Conservation (phyloP, 768 basidiomycete genomes). For the Tylopilus balloui region DNA sequence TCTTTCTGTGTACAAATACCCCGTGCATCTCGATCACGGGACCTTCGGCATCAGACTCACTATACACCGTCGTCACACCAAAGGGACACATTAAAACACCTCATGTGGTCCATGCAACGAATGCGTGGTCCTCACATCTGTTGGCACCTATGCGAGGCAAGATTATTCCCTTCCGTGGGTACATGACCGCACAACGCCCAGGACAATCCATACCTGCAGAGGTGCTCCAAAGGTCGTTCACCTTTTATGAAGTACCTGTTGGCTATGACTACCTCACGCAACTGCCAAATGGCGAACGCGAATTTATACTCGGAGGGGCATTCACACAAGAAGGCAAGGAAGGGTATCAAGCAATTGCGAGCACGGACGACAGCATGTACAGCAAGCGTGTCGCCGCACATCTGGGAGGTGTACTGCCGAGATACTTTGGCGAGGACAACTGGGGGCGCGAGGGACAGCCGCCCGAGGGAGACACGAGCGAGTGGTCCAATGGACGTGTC, state of each 20-base stretch:
- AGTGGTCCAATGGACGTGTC: conserved; percentile 43
- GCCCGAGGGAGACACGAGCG: conserved; percentile 5
- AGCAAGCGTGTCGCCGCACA: conserved; percentile 32
- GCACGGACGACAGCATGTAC: conserved; percentile 36
- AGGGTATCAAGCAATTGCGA: conserved; percentile 34
- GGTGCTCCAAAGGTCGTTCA: conserved; percentile 47
- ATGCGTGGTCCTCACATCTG: conserved; percentile 76
- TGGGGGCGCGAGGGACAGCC: conserved; percentile 38
- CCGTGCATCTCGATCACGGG: conserved; percentile 52
- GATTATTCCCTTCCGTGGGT: conserved; percentile 56
- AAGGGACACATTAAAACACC: conserved; percentile 51
- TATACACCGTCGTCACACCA: conserved; percentile 58
- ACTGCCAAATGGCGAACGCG: conserved; percentile 41
- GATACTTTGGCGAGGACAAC: conserved; percentile 47
- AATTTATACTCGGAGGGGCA: conserved; percentile 64
- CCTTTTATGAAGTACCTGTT: conserved; percentile 45
- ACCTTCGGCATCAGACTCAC: conserved; percentile 20
- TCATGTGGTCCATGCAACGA: conserved; percentile 81
- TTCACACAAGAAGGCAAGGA: conserved; percentile 34
- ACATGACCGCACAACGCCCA: conserved; percentile 63
- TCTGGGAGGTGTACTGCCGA: conserved; percentile 43
- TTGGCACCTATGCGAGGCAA: conserved; percentile 57
- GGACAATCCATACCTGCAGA: conserved; percentile 35
- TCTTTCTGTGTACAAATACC: conserved; percentile 55
- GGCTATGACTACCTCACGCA: conserved; percentile 69